Conservation (phyloP, 2,329 filamentous ascomycete genomes). For the Aphanoascus verrucosus region DNA sequence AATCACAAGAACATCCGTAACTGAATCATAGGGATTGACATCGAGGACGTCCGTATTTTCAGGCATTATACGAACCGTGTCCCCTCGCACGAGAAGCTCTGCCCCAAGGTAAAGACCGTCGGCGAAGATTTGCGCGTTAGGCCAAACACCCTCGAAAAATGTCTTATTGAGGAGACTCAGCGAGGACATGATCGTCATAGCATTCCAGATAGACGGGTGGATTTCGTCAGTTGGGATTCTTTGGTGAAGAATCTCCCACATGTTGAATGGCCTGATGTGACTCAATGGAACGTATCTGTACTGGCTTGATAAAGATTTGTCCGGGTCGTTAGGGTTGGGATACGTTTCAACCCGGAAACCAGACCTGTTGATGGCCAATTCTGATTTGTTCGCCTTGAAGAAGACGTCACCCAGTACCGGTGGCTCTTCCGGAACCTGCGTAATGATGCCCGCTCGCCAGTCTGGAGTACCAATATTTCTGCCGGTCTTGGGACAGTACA, state of each 20-base stretch:
- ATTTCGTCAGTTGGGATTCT: conserved; percentile 32
- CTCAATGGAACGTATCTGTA: conserved; percentile 46
- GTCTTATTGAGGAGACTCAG: conserved; percentile 44
- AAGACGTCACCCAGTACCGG: conserved; percentile 39
- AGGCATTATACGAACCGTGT: conserved; percentile 44
- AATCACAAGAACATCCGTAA: conserved; percentile 46
- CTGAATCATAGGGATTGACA: conserved; percentile 14
- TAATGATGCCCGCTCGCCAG: conserved; percentile 50
- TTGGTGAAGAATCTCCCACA: conserved; percentile 43
- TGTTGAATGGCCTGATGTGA: conserved; percentile 45
- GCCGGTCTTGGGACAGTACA: conserved; percentile 26
- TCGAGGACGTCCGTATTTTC: conserved; percentile 19
- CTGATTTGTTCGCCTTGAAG: conserved; percentile 30
- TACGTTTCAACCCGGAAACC: conserved; percentile 50
- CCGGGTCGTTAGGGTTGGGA: conserved; percentile 39
- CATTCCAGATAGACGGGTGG: conserved; percentile 46
- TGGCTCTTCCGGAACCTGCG: conserved; percentile 40
- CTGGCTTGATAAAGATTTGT: conserved; percentile 44
- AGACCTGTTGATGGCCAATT: conserved; percentile 39
- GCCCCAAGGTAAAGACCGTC: conserved; percentile 47
- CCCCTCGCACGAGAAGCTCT: conserved; percentile 46
- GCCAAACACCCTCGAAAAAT: conserved; percentile 46
- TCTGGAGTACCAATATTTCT: conserved; percentile 31
- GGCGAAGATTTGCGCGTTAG: conserved; percentile 43
- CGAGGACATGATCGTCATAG: conserved; percentile 43